A percentile compares a stretch with the other conserved stretches of the same genome.
These are phyloP conservation scores for Fusarium chaquense DNA, from an alignment of 2,329 filamentous ascomycete genomes.

Conservation along the genomic window DNA sequence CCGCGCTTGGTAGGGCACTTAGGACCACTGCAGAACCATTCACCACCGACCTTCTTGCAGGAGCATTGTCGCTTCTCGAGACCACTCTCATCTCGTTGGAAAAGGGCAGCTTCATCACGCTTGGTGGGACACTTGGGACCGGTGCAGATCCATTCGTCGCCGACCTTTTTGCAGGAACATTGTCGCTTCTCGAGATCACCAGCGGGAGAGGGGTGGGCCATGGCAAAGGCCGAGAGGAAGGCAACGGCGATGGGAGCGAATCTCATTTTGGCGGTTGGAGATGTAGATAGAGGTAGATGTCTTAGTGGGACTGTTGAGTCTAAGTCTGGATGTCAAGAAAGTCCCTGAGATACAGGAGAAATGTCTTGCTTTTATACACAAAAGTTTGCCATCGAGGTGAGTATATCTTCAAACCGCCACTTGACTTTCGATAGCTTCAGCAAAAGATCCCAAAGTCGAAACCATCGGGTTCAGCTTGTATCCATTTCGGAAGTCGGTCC, in stretches of 20 bases:
- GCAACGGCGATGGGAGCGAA: slow-evolving; percentile 8
- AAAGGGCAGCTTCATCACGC: background rate
- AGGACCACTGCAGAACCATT: slow-evolving; percentile 4
- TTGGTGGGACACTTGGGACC: slow-evolving; percentile 3
- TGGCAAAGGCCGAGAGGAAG: slow-evolving; percentile 24
- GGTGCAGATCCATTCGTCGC: slow-evolving; percentile 6
- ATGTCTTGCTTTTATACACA: background rate
- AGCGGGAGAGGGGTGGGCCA: slow-evolving; percentile 6
- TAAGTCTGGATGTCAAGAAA: no score
- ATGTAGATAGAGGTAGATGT: no score
- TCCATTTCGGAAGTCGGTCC: slow-evolving; percentile 24
- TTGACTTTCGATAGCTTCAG: background rate
- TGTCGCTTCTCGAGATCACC: background rate
- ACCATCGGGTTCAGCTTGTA: background rate
- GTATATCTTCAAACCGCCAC: background rate
- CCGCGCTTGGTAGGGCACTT: slow-evolving; percentile 3
- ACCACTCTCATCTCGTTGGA: no score
- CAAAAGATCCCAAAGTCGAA: slow-evolving; percentile 15
- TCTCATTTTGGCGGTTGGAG: slow-evolving; percentile 16
- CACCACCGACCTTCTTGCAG: slow-evolving; percentile 13
- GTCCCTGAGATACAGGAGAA: accelerated
- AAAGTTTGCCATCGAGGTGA: accelerated
- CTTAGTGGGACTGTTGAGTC: no score
- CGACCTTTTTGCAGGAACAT: slow-evolving; percentile 19
- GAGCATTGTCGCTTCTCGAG: no score